These are phyloP conservation scores for Pythium vanterpoolii DNA, from an alignment of 352 stramenopile genomes.

Conservation along the genomic window DNA sequence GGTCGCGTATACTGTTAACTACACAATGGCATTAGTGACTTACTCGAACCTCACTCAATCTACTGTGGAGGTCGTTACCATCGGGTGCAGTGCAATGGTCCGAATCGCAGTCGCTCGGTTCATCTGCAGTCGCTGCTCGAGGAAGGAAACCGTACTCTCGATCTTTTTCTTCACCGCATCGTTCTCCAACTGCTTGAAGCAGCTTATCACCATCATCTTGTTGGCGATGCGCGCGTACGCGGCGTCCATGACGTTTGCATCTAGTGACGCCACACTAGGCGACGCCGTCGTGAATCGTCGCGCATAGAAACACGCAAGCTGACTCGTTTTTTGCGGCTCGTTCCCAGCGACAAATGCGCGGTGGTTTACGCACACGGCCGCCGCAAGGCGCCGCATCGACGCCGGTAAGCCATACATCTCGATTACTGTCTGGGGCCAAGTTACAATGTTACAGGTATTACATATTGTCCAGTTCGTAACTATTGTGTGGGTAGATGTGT, in stretches of 20 bases:
- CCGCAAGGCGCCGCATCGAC: not conserved
- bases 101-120: not conserved
- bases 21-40: no score
- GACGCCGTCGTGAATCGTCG: not conserved
- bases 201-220: not conserved
- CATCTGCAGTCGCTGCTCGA: not conserved
- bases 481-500: conserved; percentile 1
- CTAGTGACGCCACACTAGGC: not conserved
- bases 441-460: not conserved
- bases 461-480: conserved; percentile 15
- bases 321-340: not conserved
- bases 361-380: not conserved
- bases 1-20: conserved; percentile 4
- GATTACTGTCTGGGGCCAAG: not conserved
- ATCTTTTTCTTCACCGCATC: not conserved
- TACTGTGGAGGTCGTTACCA: not conserved
- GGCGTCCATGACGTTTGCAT: not conserved
- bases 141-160: not conserved
- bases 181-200: not conserved
- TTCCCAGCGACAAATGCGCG: not conserved
- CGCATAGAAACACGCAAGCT: not conserved
- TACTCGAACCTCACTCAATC: no score
- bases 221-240: not conserved
- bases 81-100: not conserved
- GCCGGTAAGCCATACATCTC: not conserved